These are phyloP conservation scores for Penicillium sp. DNA, from an alignment of 2,329 filamentous ascomycete genomes.

Conservation along the genomic window DNA sequence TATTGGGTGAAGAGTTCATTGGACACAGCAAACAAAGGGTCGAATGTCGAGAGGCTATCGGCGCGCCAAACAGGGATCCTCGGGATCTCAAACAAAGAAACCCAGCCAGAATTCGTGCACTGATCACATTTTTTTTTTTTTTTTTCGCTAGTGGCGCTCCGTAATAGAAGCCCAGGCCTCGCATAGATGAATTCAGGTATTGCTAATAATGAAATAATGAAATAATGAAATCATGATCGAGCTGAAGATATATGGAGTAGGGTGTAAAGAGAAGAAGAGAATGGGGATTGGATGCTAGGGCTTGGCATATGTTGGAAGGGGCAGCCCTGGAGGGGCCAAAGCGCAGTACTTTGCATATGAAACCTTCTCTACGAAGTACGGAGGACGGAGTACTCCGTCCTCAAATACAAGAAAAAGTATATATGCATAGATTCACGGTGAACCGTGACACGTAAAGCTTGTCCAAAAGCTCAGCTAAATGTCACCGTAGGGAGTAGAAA, in stretches of 20 bases:
- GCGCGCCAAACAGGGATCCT: conserved; percentile 3
- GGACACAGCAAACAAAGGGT: background rate
- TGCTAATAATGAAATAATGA: background rate
- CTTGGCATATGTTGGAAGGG: too few relatives aligned
- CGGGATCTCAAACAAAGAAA: conserved; percentile 14
- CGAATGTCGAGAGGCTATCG: background rate
- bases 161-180: background rate
- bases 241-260: background rate
- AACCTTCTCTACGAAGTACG: background rate
- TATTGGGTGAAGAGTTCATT: background rate
- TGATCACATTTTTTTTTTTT: conserved; percentile 4
- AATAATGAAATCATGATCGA: background rate
- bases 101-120: background rate
- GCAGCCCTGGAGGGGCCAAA: background rate
- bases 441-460: background rate
- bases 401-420: background rate
- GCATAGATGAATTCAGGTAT: background rate
- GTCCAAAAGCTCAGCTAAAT: background rate
- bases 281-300: too few relatives aligned
- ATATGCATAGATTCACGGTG: background rate
- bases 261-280: background rate
- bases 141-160: background rate
- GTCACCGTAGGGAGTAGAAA: too few relatives aligned
- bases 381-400: background rate
- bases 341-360: background rate